These are phyloP conservation scores for Chenopodium suecicum DNA, from an alignment of 148 eudicot genomes.

Conservation along the genomic window DNA sequence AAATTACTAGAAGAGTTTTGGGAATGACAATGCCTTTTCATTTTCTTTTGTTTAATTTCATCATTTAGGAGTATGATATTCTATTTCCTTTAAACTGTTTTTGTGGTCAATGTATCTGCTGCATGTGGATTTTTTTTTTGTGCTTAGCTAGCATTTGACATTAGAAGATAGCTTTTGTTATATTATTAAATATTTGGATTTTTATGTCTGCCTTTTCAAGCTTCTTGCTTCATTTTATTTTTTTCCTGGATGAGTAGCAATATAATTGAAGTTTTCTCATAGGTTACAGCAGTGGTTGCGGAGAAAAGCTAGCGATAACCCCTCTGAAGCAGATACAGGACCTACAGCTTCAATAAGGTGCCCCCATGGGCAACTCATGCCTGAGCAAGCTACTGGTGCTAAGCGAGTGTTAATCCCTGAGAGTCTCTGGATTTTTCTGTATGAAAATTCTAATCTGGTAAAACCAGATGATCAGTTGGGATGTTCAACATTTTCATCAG, in stretches of 20 bases:
- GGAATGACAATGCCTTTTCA: not conserved
- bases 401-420: conserved; percentile 82
- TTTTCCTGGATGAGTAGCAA: conserved; percentile 5
- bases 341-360: conserved; percentile 93
- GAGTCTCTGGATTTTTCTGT: conserved; percentile 76
- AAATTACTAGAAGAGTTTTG: not conserved
- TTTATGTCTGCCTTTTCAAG: not conserved
- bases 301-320: conserved; percentile 64
- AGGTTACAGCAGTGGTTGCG: conserved; percentile 96
- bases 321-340: conserved; percentile 89
- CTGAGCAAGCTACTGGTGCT: conserved; percentile 84
- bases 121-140: not conserved
- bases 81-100: not conserved
- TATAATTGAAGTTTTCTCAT: conserved; percentile 18
- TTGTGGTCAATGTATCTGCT: conserved; percentile 2
- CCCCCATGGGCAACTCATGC: conserved; percentile 85
- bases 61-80: not conserved
- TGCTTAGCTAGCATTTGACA: not conserved
- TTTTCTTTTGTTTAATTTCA: not conserved
- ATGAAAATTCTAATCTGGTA: conserved; percentile 59
- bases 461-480: conserved; percentile 81
- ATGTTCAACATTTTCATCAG: conserved; percentile 64
- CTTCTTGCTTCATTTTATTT: not conserved
- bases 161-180: not conserved
- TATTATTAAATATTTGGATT: not conserved